Conservation (phyloP, 768 basidiomycete genomes). For the Lactarius hatsudake region DNA sequence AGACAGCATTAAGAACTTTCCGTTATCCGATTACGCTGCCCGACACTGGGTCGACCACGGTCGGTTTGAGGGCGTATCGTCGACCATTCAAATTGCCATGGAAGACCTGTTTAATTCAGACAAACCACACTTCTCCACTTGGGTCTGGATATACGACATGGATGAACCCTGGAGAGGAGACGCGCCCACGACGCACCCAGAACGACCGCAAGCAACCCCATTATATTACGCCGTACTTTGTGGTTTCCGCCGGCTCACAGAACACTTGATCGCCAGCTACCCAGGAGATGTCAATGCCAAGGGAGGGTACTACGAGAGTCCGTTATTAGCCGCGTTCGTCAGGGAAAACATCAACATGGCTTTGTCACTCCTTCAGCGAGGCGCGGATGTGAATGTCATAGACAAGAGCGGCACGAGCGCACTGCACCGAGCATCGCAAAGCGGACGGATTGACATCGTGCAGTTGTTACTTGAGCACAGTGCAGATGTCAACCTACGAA, state of each 20-base stretch:
- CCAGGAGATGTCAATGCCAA: not conserved
- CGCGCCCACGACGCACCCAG: not conserved
- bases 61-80: not conserved
- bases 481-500: not conserved
- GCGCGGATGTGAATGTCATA: not conserved
- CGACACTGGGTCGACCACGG: constrained; percentile 6
- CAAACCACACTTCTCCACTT: not conserved
- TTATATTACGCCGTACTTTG: constrained; percentile 4
- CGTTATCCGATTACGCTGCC: constrained; percentile 1
- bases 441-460: not conserved
- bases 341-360: not conserved
- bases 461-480: constrained; percentile 4
- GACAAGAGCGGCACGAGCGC: not conserved
- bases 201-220: not conserved
- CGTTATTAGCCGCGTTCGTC: not conserved
- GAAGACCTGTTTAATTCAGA: constrained; percentile 2
- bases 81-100: not conserved
- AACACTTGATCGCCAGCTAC: not conserved
- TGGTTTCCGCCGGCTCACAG: not conserved
- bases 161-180: not conserved
- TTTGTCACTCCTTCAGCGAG: not conserved
- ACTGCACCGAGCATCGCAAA: not conserved
- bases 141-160: constrained; percentile 7
- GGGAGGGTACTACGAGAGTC: not conserved
- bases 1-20: not conserved